phyloP scores from a whole-genome alignment of 148 eudicot genomes.

The Drosera capensis region DNA sequence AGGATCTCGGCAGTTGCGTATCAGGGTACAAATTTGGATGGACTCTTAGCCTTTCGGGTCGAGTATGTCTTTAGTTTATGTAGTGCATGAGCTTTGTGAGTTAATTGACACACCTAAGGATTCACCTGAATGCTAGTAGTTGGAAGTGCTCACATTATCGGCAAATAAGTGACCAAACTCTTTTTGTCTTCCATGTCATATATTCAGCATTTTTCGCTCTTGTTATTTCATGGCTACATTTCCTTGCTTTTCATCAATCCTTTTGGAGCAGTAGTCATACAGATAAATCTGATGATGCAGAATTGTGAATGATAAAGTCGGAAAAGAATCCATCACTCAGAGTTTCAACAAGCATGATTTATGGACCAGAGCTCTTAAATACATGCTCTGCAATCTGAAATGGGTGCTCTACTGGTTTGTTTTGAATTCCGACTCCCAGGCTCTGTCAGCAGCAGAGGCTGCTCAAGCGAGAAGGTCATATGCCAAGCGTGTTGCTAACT shows the following conservation, averaged over 20 bases:
- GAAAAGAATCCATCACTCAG: conserved; percentile 78
- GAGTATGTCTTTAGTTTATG: too few species aligned
- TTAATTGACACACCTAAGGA: too few species aligned
- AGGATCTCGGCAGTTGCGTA: too few species aligned
- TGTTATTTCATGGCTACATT: not conserved
- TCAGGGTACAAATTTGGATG: too few species aligned
- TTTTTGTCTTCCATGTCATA: too few species aligned
- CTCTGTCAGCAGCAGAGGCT: conserved; percentile 45
- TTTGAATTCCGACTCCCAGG: conserved; percentile 87
- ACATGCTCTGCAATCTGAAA: conserved; percentile 87
- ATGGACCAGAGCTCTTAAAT: conserved; percentile 98
- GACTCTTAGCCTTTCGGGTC: too few species aligned
- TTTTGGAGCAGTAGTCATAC: not conserved
- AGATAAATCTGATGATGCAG: conserved; percentile 23
- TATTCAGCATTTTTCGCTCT: too few species aligned
- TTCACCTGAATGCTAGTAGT: too few species aligned
- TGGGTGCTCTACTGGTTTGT: conserved; percentile 99
- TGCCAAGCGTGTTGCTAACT: conserved; percentile 29
- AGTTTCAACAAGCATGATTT: conserved; percentile 91
- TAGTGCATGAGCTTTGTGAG: too few species aligned
- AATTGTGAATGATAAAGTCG: conserved; percentile 80
- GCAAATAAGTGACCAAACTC: too few species aligned
- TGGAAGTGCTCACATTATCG: too few species aligned
- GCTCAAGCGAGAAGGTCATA: conserved; percentile 41
- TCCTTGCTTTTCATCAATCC: not conserved